Evolutionary conservation across 345 rosid species (phyloP).

Genomic region (rapeseed (Brassica napus)): Da-Ae NC_063450.1:41596501-41597000

Average conservation of each 20-base stretch:
- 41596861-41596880: conserved; percentile 20
- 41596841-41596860: background rate
- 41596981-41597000: conserved; percentile 72
- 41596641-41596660: background rate
- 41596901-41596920: conserved; percentile 3
- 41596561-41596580: conserved; percentile 89
- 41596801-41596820: background rate
- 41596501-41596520: conserved; percentile 36
- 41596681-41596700: background rate
- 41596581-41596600: conserved; percentile 95
- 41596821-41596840: background rate
- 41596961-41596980: conserved; percentile 95
- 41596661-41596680: background rate
- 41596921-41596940: conserved; percentile 46
- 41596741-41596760: background rate
- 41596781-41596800: background rate
- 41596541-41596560: conserved; percentile 59
- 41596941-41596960: conserved; percentile 62
- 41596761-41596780: background rate
- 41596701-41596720: background rate
- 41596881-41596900: background rate
- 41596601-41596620: conserved; percentile 67
- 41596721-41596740: background rate
- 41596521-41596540: conserved; percentile 63
- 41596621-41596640: conserved; percentile 38